A percentile compares a stretch with the other conserved stretches of the same genome.
Conservation (phyloP, 2,329 filamentous ascomycete species). For the Colletotrichum lupini region DNA sequence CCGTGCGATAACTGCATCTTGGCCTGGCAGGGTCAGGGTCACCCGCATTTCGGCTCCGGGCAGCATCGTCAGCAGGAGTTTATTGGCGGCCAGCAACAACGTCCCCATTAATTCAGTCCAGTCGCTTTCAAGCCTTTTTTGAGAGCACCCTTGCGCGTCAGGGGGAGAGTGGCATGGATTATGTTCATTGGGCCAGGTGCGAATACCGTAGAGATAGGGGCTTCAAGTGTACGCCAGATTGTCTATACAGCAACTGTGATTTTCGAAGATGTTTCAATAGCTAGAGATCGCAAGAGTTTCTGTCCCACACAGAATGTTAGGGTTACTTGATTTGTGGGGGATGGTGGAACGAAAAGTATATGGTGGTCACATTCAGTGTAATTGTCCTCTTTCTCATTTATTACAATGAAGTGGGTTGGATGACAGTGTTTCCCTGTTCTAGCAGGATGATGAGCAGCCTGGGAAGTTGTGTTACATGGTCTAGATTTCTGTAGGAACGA, state of each 20-base stretch:
- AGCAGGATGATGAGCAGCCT: background rate
- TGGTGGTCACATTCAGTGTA: background rate
- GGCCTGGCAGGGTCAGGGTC: constrained; percentile 32
- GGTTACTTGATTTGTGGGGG: background rate
- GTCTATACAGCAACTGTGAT: background rate
- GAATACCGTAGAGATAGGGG: background rate
- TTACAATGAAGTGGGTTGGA: background rate
- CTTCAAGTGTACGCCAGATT: background rate
- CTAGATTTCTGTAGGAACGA: constrained; percentile 13
- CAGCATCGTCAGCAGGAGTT: constrained; percentile 10
- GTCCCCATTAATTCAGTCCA: constrained; percentile 7
- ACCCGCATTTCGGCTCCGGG: constrained; percentile 9
- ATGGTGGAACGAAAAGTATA: background rate
- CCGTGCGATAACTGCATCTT: constrained; percentile 61
- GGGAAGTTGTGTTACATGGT: background rate
- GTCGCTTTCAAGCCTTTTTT: background rate
- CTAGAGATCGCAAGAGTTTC: background rate
- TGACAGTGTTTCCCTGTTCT: background rate
- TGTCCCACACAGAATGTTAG: background rate
- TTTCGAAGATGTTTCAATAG: background rate
- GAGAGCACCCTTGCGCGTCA: background rate
- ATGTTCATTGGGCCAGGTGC: background rate
- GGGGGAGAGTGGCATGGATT: background rate
- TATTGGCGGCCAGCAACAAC: constrained; percentile 1
- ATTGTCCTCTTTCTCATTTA: background rate